Conservation (phyloP, 106 monocot genomes). For the Posidonia australis region DNA sequence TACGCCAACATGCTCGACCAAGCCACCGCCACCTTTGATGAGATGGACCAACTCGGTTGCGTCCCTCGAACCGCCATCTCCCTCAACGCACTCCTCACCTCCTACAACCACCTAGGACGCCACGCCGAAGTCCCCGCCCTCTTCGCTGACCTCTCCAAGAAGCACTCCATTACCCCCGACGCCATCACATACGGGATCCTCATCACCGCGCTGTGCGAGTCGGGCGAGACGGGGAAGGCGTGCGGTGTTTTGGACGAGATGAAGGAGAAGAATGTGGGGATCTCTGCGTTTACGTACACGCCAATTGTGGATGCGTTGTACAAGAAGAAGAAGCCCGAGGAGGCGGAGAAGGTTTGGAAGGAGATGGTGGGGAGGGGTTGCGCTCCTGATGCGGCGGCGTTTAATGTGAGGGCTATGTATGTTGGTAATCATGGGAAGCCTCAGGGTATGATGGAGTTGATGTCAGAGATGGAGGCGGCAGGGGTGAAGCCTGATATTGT, state of each 20-base stretch:
- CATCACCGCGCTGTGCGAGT: conserved; percentile 40
- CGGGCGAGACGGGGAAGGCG: conserved; percentile 18
- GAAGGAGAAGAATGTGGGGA: conserved; percentile 18
- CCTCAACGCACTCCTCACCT: conserved; percentile 74
- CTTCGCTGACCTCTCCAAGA: conserved; percentile 37
- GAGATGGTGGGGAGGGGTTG: conserved; percentile 52
- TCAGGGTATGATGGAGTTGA: conserved; percentile 30
- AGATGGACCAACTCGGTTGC: conserved; percentile 9
- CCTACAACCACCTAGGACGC: conserved; percentile 20
- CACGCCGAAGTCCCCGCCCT: conserved; percentile 32
- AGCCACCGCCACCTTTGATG: conserved; percentile 37
- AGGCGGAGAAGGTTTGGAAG: conserved; percentile 54
- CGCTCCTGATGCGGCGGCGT: conserved; percentile 35
- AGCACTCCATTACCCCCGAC: conserved; percentile 41
- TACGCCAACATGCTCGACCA: conserved; percentile 33
- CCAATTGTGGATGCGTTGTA: conserved; percentile 44
- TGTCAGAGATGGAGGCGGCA: conserved; percentile 35
- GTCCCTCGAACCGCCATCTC: conserved; percentile 25
- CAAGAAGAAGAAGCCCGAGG: conserved; percentile 28
- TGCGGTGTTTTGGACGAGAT: conserved; percentile 30
- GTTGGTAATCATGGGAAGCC: conserved; percentile 29
- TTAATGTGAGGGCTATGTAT: conserved; percentile 51
- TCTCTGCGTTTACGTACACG: conserved; percentile 37
- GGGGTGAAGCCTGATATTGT: conserved; percentile 60
- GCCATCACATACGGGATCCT: conserved; percentile 40